phyloP scores from a whole-genome alignment of 345 rosid species.

The Euphorbia lathyris region DNA sequence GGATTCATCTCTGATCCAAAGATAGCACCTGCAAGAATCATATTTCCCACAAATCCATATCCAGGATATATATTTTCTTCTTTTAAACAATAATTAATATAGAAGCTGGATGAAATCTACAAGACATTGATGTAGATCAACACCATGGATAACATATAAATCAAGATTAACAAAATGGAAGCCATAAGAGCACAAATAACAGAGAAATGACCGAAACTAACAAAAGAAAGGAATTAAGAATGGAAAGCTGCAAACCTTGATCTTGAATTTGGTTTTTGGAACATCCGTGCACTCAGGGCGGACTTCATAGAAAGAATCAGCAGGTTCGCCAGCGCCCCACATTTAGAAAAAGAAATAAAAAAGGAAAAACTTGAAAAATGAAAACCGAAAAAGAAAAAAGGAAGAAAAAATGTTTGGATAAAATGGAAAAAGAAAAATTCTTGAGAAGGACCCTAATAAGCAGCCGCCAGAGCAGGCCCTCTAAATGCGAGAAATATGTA shows the following conservation, averaged over 20 bases:
- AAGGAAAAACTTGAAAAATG: neutral
- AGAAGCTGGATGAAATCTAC: neutral
- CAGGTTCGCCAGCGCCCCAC: constrained; percentile 73
- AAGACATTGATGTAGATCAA: constrained; percentile 10
- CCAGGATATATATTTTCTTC: neutral
- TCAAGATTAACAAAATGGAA: neutral
- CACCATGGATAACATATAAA: neutral
- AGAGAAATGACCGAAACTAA: neutral
- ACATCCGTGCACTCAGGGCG: constrained; percentile 92
- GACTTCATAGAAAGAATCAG: constrained; percentile 89
- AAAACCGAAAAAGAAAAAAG: neutral
- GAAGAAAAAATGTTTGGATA: neutral
- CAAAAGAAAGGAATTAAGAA: neutral
- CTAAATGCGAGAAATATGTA: neutral
- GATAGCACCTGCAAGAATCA: neutral
- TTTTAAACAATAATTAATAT: neutral
- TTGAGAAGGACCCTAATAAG: neutral
- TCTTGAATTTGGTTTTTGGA: constrained; percentile 83
- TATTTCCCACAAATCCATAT: neutral
- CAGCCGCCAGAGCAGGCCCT: constrained; percentile 22
- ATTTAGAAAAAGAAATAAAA: constrained; percentile 36
- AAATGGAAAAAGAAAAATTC: constrained; percentile 9
- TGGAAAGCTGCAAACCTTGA: constrained; percentile 55
- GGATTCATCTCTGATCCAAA: neutral
- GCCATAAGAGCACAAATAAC: neutral